Evolutionary conservation across 495 filamentous ascomycete species (phyloP).

Genomic region (Tuber indicum): DNA sequence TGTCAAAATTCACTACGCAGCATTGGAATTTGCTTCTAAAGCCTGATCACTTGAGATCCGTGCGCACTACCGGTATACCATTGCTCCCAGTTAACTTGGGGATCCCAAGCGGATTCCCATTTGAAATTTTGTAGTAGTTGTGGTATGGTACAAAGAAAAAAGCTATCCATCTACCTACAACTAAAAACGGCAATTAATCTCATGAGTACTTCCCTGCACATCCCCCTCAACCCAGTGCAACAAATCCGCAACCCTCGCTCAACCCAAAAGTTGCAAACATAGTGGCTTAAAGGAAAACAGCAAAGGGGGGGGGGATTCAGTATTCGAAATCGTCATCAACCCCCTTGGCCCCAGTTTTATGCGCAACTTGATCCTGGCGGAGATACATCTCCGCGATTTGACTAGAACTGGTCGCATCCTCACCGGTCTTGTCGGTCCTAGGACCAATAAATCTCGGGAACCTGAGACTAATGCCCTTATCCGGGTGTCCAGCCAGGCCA

Average conservation of each 20-base stretch:
- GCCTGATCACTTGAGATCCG: background rate
- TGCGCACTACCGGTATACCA: background rate
- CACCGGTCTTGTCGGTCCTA: constrained; percentile 89
- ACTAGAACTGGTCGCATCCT: constrained; percentile 74
- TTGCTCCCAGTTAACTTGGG: background rate
- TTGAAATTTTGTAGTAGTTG: background rate
- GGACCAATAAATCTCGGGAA: constrained; percentile 89
- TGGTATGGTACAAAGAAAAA: background rate
- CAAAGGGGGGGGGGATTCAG: constrained; percentile 43
- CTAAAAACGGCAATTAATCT: background rate
- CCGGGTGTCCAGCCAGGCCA: constrained; percentile 58
- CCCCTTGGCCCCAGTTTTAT: constrained; percentile 62
- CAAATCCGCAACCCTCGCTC: background rate
- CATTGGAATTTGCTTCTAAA: background rate
- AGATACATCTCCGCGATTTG: constrained; percentile 95
- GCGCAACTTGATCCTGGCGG: constrained; percentile 77
- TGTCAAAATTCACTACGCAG: background rate
- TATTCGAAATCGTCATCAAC: constrained; percentile 99
- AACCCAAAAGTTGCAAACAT: background rate
- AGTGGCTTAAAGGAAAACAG: background rate
- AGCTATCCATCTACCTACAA: background rate
- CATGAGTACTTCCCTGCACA: background rate
- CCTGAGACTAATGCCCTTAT: constrained; percentile 72
- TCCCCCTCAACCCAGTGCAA: background rate
- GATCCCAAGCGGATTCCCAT: background rate